Conservation (phyloP, 768 basidiomycete species). For the Agrocybe chaxingu region DNA sequence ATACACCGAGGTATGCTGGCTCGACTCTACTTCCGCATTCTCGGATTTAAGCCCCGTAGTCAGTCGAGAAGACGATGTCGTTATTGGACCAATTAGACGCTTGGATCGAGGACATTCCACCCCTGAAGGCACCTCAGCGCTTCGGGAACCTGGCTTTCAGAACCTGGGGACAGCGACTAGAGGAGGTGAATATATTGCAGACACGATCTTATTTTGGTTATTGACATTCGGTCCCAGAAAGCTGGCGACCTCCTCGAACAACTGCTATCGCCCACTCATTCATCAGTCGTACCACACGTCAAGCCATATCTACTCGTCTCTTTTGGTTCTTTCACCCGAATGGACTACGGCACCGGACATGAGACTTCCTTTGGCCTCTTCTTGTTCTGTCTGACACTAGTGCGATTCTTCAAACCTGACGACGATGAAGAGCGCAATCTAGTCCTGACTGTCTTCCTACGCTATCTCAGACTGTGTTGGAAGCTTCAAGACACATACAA, state of each 20-base stretch:
- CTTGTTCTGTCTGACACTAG: conserved; percentile 66
- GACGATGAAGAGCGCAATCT: conserved; percentile 60
- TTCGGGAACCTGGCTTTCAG: conserved; percentile 93
- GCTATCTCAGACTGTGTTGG: conserved; percentile 83
- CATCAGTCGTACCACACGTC: conserved; percentile 54
- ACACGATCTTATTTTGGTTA: not conserved
- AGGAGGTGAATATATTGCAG: conserved; percentile 48
- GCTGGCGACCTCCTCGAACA: conserved; percentile 45
- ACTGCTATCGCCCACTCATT: conserved; percentile 46
- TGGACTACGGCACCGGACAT: conserved; percentile 98
- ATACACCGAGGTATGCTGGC: conserved; percentile 31
- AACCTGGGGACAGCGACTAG: conserved; percentile 74
- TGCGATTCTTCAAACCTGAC: conserved; percentile 59
- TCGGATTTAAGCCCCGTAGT: conserved; percentile 14
- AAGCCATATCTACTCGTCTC: conserved; percentile 77
- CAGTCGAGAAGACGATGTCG: conserved; percentile 41
- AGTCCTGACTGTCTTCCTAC: conserved; percentile 61
- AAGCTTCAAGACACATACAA: conserved; percentile 83
- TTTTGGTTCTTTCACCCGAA: conserved; percentile 86
- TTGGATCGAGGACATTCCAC: conserved; percentile 84
- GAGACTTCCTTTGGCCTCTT: conserved; percentile 87
- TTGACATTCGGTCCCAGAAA: conserved; percentile 36
- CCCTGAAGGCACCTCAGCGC: conserved; percentile 68
- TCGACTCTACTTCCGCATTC: not conserved
- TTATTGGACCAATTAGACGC: conserved; percentile 64